A percentile compares a stretch with the other conserved stretches of the same genome.
Conservation (phyloP, 371 early-diverging fungal genomes). For the Lichtheimia corymbifera region DNA sequence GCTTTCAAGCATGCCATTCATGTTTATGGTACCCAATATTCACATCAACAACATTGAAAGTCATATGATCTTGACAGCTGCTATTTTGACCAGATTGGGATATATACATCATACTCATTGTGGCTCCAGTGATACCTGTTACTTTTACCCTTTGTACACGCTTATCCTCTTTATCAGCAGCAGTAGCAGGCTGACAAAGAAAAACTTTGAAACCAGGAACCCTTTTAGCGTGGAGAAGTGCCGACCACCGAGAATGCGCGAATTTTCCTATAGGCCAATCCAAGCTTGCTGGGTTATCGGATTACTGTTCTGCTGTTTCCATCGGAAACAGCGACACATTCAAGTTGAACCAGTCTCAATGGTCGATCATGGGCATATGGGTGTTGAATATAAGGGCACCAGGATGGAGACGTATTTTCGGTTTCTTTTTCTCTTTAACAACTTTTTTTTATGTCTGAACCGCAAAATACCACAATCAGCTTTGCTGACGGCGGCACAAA, state of each 20-base stretch:
- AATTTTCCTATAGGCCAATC: slow-evolving; percentile 7
- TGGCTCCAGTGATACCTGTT: no score
- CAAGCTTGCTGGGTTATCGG: neutral
- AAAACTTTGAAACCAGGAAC: neutral
- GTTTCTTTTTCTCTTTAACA: neutral
- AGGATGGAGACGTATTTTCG: neutral
- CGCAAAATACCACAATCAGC: slow-evolving; percentile 17
- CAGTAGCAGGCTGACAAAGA: neutral
- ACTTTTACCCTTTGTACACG: no score
- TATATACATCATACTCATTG: no score
- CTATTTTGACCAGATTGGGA: no score
- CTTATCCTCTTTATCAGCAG: no score
- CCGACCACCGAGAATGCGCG: slow-evolving; percentile 1
- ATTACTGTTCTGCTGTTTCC: neutral
- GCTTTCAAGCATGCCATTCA: no score
- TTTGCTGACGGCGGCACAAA: slow-evolving; percentile 16
- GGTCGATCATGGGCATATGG: neutral
- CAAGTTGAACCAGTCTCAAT: no score
- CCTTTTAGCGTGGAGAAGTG: neutral
- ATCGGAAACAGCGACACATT: neutral
- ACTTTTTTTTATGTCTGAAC: neutral
- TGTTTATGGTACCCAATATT: no score
- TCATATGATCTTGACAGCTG: no score
- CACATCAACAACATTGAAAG: no score
- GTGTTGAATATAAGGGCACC: neutral